Percentiles rank a stretch among this genome's conserved stretches.
These are phyloP conservation scores for Aspergillus proliferans DNA, from an alignment of 2,329 filamentous ascomycete genomes.

Conservation along the genomic window DNA sequence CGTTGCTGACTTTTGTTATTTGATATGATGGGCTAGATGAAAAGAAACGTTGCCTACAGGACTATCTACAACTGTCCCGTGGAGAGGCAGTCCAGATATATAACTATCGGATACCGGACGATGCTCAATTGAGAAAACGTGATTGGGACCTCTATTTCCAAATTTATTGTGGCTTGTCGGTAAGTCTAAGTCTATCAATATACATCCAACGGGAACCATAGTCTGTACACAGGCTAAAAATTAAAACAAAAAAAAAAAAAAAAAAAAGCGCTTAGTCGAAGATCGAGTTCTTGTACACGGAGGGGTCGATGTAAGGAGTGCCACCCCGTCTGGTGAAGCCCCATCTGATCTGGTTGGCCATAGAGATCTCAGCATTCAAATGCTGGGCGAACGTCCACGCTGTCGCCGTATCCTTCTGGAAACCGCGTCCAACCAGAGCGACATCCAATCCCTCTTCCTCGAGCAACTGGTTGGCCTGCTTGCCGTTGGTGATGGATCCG, in stretches of 20 bases:
- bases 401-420: constrained; percentile 75
- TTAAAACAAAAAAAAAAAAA: neutral
- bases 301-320: constrained; percentile 14
- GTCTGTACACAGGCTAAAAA: constrained; percentile 2
- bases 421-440: constrained; percentile 66
- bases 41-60: no score
- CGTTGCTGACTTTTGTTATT: no score
- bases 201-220: neutral
- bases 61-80: no score
- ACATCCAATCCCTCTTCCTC: constrained; percentile 56
- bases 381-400: constrained; percentile 68
- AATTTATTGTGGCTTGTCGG: no score
- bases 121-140: no score
- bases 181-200: neutral
- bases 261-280: constrained; percentile 7
- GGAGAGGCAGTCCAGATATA: no score
- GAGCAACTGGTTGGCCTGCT: constrained; percentile 59
- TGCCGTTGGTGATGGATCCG: constrained; percentile 64
- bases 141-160: no score
- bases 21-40: no score
- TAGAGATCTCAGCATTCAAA: constrained; percentile 62
- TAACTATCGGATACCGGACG: no score
- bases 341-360: constrained; percentile 66
- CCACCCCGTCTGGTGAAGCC: constrained; percentile 37
- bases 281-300: constrained; percentile 14